Conservation (phyloP, 2,329 filamentous ascomycete genomes). For the Dothideomycetes sp. region DNA sequence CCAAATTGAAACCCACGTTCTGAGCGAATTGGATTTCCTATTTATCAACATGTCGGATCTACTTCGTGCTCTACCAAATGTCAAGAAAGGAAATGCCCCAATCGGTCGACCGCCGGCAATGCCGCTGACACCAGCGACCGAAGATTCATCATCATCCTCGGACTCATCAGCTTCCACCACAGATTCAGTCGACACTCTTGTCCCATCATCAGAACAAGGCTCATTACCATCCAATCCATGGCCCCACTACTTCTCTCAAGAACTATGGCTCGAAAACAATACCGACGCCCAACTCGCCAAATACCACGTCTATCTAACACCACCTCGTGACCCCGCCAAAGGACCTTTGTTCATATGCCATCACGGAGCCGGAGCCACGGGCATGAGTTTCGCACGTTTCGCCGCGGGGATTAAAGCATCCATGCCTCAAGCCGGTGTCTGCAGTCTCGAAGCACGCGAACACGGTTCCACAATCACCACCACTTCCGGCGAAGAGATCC, state of each 20-base stretch:
- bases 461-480: conserved; percentile 57
- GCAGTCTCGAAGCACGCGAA: conserved; percentile 77
- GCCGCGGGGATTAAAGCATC: conserved; percentile 66
- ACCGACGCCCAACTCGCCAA: conserved; percentile 41
- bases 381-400: conserved; percentile 74
- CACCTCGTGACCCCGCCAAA: conserved; percentile 50
- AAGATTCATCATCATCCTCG: conserved; percentile 39
- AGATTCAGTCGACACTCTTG: conserved; percentile 58
- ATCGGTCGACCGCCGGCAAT: conserved; percentile 23
- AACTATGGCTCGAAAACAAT: conserved; percentile 60
- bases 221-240: conserved; percentile 62
- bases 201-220: conserved; percentile 24
- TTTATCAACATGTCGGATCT: conserved; percentile 18
- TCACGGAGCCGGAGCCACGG: conserved; percentile 89
- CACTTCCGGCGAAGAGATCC: conserved; percentile 26
- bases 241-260: conserved; percentile 85
- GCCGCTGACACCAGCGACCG: conserved; percentile 28
- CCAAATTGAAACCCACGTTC: too few relatives aligned
- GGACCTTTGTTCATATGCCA: conserved; percentile 87
- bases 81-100: conserved; percentile 6
- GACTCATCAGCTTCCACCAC: conserved; percentile 85
- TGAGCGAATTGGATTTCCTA: too few relatives aligned
- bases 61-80: conserved; percentile 14
- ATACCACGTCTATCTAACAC: conserved; percentile 82
- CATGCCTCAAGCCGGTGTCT: conserved; percentile 70